phyloP scores from a whole-genome alignment of 1,284 basidiomycete genomes.

The Tetrapyrgos nigripes region DNA sequence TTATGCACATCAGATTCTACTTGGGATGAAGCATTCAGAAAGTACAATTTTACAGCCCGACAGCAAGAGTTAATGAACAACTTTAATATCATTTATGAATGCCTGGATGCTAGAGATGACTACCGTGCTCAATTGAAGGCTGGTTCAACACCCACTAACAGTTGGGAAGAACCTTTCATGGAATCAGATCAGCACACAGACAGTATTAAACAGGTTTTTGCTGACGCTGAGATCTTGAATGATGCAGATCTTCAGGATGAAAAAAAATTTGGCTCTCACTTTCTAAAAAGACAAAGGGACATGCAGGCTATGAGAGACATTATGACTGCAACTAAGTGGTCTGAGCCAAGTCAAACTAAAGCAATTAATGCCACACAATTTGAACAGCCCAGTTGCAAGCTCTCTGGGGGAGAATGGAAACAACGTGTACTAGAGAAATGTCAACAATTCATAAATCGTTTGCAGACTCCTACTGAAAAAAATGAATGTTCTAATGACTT shows the following conservation, averaged over 20 bases:
- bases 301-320: not conserved
- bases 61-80: constrained; percentile 22
- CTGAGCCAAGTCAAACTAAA: not conserved
- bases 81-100: constrained; percentile 32
- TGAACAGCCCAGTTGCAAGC: too few relatives aligned
- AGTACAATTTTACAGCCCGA: constrained; percentile 12
- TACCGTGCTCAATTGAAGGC: constrained; percentile 19
- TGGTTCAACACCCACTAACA: not conserved
- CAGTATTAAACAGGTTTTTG: not conserved
- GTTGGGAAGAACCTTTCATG: not conserved
- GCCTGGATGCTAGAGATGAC: constrained; percentile 29
- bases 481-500: not conserved
- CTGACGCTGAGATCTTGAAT: not conserved
- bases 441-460: too few relatives aligned
- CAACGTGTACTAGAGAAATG: too few relatives aligned
- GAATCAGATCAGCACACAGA: not conserved
- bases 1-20: constrained; percentile 4
- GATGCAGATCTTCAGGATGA: not conserved
- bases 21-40: constrained; percentile 24
- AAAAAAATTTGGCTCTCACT: not conserved
- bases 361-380: too few relatives aligned
- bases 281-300: not conserved
- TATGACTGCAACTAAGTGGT: not conserved
- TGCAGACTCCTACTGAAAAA: not conserved
- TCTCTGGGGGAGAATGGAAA: too few relatives aligned